Conservation (phyloP, 768 basidiomycete species). For the Mycena sanguinolenta region DNA sequence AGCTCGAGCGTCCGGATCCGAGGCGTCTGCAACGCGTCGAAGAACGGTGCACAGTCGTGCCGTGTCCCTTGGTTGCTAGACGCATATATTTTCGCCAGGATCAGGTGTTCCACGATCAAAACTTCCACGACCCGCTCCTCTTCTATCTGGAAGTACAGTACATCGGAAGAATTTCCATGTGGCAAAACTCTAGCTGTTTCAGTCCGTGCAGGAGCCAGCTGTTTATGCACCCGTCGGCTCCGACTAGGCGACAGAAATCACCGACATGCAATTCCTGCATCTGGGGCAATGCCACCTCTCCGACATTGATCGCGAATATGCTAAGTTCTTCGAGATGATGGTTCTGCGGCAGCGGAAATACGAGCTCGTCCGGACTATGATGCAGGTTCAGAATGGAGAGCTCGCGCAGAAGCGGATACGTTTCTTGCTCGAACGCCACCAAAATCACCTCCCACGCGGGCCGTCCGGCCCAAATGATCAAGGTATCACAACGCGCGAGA, state of each 20-base stretch:
- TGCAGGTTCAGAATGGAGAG: constrained; percentile 17
- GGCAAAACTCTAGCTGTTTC: constrained; percentile 17
- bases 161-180: constrained; percentile 25
- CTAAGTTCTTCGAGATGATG: constrained; percentile 19
- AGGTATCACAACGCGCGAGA: constrained; percentile 13
- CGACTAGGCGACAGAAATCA: constrained; percentile 3
- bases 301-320: constrained; percentile 16
- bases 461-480: constrained; percentile 8
- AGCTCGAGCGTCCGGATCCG: constrained; percentile 22
- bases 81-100: constrained; percentile 16
- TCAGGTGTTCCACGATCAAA: constrained; percentile 16
- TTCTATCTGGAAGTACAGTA: constrained; percentile 20
- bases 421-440: constrained; percentile 10
- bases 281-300: constrained; percentile 14
- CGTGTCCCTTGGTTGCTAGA: constrained; percentile 18
- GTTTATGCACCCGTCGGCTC: constrained; percentile 17
- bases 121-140: background rate
- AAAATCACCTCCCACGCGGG: constrained; percentile 18
- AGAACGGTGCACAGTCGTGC: constrained; percentile 32
- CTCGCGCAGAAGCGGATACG: constrained; percentile 13
- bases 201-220: constrained; percentile 17
- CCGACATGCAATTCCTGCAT: constrained; percentile 14
- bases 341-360: constrained; percentile 9
- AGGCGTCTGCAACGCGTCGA: constrained; percentile 30
- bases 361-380: background rate